Evolutionary conservation across 2,329 filamentous ascomycete genomes (phyloP), one percentile per base, ranked within the genome.

Genomic region (Pyrenochaeta sp.): DNA sequence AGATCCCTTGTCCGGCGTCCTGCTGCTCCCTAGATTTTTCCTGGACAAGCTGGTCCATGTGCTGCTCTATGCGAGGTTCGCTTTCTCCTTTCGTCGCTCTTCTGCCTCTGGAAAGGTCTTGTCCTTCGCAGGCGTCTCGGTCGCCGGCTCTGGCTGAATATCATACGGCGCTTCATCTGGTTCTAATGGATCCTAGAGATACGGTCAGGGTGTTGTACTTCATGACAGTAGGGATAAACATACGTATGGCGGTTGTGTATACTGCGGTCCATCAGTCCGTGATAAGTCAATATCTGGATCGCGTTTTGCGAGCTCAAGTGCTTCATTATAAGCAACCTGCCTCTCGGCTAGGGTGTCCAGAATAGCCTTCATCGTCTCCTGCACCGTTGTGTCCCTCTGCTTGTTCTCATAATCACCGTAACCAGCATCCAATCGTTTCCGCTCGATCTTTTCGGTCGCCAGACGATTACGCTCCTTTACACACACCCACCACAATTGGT

Each of bases 401-500:
- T 82, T 77, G 37, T 84, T 81, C 78, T 96, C 91, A 39, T 79
- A 80, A 21, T 88, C 84, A 63, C 94, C 94, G 69, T 90, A 95
- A 23, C 89, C 87, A 43, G 91, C 82, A 61, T 88, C 82, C 49
- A 90, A 72, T 63, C 89, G 84, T 27, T 80, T 71, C 66, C 91
- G 83, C 80, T 96, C 92, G 51, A 82, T 76, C 47, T 82, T 82
- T 63, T 89, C 87, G 27, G 96, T 98, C n/a, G 87, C 83, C 65
- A 98, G 86, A 64, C 91, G 86, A 78, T 99, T 99, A 68, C 90
- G 83, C 80, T 99, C 95, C 79, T 91, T 92, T 55, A 90, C 85
- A 74, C 95, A 98, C 49, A 92, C 85, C 92, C 93, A 99, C 92
- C 94, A 99, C 70, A 99, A 82, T 57, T 83, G 82, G 77, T 98